These are phyloP conservation scores for Friedmanniomyces simplex DNA, from an alignment of 495 filamentous ascomycete species.

Conservation along the genomic window DNA sequence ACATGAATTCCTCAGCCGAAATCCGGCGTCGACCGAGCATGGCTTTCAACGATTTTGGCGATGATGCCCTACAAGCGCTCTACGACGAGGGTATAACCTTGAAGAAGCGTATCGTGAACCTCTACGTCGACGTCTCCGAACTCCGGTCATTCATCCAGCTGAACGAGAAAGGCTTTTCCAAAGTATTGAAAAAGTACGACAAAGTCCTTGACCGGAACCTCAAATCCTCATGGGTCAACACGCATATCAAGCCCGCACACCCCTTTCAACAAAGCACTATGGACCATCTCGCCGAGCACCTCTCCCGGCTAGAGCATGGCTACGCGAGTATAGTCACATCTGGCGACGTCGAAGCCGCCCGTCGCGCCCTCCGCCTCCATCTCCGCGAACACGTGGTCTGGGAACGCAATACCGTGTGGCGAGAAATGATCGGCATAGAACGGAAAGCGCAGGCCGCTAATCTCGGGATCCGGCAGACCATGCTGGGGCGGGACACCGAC, in stretches of 20 bases:
- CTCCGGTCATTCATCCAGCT: constrained; percentile 92
- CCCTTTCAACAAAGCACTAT: constrained; percentile 66
- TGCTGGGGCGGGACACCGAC: constrained; percentile 67
- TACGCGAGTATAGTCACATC: constrained; percentile 76
- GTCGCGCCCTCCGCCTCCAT: constrained; percentile 78
- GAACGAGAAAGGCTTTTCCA: constrained; percentile 91
- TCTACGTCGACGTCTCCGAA: constrained; percentile 91
- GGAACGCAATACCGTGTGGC: constrained; percentile 98
- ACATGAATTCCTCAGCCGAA: constrained; percentile 46
- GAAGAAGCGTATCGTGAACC: constrained; percentile 77
- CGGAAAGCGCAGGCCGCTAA: constrained; percentile 91
- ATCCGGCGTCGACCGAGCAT: constrained; percentile 44
- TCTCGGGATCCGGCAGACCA: constrained; percentile 64
- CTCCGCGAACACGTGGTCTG: constrained; percentile 95
- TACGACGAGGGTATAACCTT: constrained; percentile 76
- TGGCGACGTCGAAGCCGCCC: constrained; percentile 62
- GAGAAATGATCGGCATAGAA: constrained; percentile 98
- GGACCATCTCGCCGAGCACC: constrained; percentile 56
- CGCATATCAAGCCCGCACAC: constrained; percentile 59
- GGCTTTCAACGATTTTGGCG: constrained; percentile 62
- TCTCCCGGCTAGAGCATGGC: constrained; percentile 59
- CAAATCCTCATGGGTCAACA: constrained; percentile 61
- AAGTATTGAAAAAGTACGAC: constrained; percentile 97
- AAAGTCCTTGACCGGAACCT: constrained; percentile 81
- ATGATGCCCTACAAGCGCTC: constrained; percentile 55